Percentiles rank a stretch among this genome's conserved stretches.
phyloP scores from a whole-genome alignment of 163 green algal species.

The Scenedesmus sp. region DNA sequence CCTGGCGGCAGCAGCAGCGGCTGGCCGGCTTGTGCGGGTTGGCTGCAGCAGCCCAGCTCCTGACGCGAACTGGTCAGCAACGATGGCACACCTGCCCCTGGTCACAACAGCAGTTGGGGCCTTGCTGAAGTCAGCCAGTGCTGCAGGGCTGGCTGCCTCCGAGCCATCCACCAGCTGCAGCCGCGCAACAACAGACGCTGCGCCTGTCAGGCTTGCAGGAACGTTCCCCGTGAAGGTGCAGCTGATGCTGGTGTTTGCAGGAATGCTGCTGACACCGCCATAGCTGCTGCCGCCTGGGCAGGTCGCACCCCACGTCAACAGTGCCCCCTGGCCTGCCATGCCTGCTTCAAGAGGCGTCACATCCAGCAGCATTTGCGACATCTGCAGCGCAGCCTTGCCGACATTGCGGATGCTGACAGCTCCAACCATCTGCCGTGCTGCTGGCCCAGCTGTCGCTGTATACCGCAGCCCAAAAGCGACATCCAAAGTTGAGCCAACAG shows the following conservation, averaged over 20 bases:
- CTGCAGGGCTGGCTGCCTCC: slow-evolving; percentile 23
- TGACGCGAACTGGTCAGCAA: slow-evolving; percentile 28
- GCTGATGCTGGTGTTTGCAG: neutral
- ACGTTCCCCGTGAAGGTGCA: slow-evolving; percentile 12
- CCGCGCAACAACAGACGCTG: neutral
- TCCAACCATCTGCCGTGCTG: neutral
- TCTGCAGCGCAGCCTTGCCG: neutral
- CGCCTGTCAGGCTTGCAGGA: neutral
- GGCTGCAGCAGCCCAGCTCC: slow-evolving; percentile 25
- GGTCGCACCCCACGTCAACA: neutral
- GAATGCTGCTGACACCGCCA: neutral
- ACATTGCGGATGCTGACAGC: neutral
- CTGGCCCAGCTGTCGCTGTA: neutral
- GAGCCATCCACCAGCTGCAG: slow-evolving; percentile 14
- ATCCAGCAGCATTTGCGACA: slow-evolving; percentile 27
- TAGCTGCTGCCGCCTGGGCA: neutral
- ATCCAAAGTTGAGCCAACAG: neutral
- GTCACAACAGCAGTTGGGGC: neutral
- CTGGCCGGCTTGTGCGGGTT: slow-evolving; percentile 24
- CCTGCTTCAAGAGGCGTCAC: neutral
- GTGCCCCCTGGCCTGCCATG: neutral
- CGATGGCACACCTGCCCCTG: neutral
- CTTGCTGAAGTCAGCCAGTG: slow-evolving; percentile 5
- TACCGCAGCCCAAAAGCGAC: slow-evolving; percentile 17
- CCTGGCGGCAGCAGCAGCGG: neutral